Evolutionary conservation across 2,329 filamentous ascomycete genomes (phyloP), one percentile per base, ranked within the genome.

Genomic region (Dendryphion nanum): DNA sequence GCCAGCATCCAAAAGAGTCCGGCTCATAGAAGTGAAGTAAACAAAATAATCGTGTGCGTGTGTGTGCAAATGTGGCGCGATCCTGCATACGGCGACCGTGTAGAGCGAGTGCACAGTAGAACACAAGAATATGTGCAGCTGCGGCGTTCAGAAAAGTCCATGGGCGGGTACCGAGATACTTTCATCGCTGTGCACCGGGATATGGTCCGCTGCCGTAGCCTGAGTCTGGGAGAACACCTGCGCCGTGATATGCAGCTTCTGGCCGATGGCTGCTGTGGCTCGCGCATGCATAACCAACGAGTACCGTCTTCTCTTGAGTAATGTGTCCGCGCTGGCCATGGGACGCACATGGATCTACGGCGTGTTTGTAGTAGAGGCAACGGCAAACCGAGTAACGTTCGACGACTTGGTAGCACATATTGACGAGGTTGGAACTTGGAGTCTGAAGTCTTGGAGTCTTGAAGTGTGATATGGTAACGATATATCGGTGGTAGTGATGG

Each of bases 331-430:
- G 78, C 42, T 85, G 82, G 44, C 85, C 86, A 61, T 89, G 88
- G 23, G 80, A 75, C 33, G 81, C 74, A 63, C 89, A 95, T 44
- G 86, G 85, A 59, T 95, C 89, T 54, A 95, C 77, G 33, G 86
- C 82, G 64, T 95, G 90, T 59, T 84, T 78, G 73, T 91, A 88
- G 74, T 95, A 94, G 53, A 91, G 76, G 69, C 89, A 95, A 48
- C 82, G 79, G 76, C 89, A 95, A 39, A 85, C 86, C 38, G 89
- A 83, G 73, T 89, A 95, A 42, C 87, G 77, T 67, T 95, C 89
- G 55, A 91, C 74, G 45, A 95, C 70, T 70, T 90, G 86, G 60
- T 88, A 90, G 61, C 89, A 95, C 89, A 95, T 95, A 45, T 39
- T 52, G 48, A 24, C 13, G 30, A 30, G 21, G 4, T 16, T 16